Base-by-base conservation (phyloP, 176 grass and related monocot species). In the Ensete ventricosum region DNA sequence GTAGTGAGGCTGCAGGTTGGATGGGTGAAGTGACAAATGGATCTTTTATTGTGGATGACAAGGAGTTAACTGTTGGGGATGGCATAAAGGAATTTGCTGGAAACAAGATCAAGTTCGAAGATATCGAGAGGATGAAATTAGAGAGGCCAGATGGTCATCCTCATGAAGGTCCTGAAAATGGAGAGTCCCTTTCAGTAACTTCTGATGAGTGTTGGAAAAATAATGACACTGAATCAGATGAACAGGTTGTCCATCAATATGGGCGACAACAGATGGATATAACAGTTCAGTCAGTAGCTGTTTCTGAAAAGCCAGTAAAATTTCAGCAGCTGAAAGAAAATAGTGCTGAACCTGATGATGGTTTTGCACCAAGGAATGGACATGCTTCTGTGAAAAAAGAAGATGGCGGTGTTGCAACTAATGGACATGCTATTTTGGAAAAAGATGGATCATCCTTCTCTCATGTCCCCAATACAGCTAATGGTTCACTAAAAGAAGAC, bases 111-210 rank as follows among this genome's bases (percentile, higher is more conserved):
- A 43, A 43, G 34, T 43, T 43, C 20, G 20, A 24, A 2, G 29
- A 53, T 1, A n/a, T 14, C 1, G 59, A 77, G 62, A 62, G 12
- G 2, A 49, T 77, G 58, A 49, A 64, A 14, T 51, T 11, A 17
- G 51, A 34, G 10, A 8, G 17, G 16, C 16, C 25, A 29, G 25
- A 14, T 53, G 34, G 8, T 3, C 9, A 26, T 73, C 52, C 55
- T 73, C 11, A 73, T 24, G 53, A 73, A 55, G 52, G 27, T 16
- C 12, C 72, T 24, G 72, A 55, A 55, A 73, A 34, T 54, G 72
- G 52, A 19, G 53, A 25, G 26, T 54, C 51, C 9, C 4, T 73
- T 9, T 3, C 5, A 43, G 34, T 43, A 43, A 43, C 2, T 60
- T 76, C 14, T 2, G 55, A 62, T 49, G 34, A 76, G 25, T 20